Evolutionary conservation across 202 grass and related monocot species (phyloP).

Genomic region (Zizania palustris): DNA sequence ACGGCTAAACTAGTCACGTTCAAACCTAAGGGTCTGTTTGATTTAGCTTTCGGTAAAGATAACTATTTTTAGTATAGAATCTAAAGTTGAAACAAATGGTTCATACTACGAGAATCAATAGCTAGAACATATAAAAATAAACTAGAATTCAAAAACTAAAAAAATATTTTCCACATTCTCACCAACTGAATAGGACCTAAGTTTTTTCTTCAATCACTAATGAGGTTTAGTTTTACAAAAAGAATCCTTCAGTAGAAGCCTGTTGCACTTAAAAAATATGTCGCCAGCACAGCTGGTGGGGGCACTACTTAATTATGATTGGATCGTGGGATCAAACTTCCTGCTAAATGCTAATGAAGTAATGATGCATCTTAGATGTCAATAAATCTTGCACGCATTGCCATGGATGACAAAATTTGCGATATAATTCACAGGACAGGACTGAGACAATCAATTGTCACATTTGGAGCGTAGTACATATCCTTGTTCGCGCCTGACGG

Average conservation of each 20-base stretch:
- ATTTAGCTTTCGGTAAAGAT: too few species aligned
- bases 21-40: too few species aligned
- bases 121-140: too few species aligned
- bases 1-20: not conserved
- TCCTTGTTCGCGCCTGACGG: not conserved
- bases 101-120: too few species aligned
- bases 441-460: conserved; percentile 6
- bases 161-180: too few species aligned
- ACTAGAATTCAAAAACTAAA: too few species aligned
- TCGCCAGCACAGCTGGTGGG: not conserved
- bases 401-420: not conserved
- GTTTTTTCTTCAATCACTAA: not conserved
- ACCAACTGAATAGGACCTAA: not conserved
- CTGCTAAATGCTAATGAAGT: not conserved
- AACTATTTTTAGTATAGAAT: too few species aligned
- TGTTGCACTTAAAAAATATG: not conserved
- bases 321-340: not conserved
- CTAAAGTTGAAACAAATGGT: too few species aligned
- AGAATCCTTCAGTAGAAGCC: not conserved
- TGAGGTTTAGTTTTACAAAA: not conserved
- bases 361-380: not conserved
- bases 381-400: not conserved
- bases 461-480: conserved; percentile 2
- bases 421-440: not conserved
- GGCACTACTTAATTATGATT: not conserved